These are phyloP conservation scores for Boletus sensibilis DNA, from an alignment of 768 basidiomycete genomes.

Conservation along the genomic window DNA sequence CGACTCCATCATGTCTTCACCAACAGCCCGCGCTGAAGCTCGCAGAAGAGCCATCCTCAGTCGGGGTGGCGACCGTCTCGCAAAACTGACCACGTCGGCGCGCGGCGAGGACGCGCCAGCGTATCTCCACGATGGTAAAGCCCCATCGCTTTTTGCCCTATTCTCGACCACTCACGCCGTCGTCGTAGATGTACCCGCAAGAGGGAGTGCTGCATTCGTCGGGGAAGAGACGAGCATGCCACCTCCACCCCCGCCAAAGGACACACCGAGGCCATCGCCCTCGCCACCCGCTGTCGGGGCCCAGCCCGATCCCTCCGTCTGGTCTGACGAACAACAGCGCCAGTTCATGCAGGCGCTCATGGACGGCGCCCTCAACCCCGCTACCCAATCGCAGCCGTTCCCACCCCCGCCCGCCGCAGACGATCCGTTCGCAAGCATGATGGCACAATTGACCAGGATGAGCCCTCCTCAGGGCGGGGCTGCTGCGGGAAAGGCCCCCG, in stretches of 20 bases:
- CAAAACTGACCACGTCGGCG: slow-evolving; percentile 74
- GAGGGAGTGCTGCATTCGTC: slow-evolving; percentile 32
- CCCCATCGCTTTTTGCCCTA: not conserved
- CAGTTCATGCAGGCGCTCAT: slow-evolving; percentile 69
- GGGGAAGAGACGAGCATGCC: slow-evolving; percentile 37
- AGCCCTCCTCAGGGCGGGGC: slow-evolving; percentile 22
- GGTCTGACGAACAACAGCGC: slow-evolving; percentile 67
- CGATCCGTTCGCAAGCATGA: slow-evolving; percentile 49
- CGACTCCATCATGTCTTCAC: slow-evolving; percentile 35
- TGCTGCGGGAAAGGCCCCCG: slow-evolving; percentile 29
- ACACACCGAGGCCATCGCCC: slow-evolving; percentile 27
- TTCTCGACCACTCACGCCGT: not conserved
- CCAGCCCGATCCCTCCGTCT: slow-evolving; percentile 54
- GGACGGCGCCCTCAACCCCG: slow-evolving; percentile 34
- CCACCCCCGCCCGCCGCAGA: slow-evolving; percentile 23
- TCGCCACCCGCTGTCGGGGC: slow-evolving; percentile 20
- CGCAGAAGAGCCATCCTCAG: slow-evolving; percentile 73
- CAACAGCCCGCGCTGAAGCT: slow-evolving; percentile 74
- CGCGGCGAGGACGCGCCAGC: slow-evolving; percentile 65
- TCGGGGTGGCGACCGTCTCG: slow-evolving; percentile 70
- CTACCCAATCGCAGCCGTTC: slow-evolving; percentile 13
- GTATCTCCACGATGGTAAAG: slow-evolving; percentile 49
- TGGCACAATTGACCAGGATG: slow-evolving; percentile 32
- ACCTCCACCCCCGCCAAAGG: slow-evolving; percentile 23
- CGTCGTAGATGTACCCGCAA: slow-evolving; percentile 11